A percentile compares a stretch with the other conserved stretches of the same genome.
Conservation (phyloP, 345 rosid species). For the Lenwebbia sp. region DNA sequence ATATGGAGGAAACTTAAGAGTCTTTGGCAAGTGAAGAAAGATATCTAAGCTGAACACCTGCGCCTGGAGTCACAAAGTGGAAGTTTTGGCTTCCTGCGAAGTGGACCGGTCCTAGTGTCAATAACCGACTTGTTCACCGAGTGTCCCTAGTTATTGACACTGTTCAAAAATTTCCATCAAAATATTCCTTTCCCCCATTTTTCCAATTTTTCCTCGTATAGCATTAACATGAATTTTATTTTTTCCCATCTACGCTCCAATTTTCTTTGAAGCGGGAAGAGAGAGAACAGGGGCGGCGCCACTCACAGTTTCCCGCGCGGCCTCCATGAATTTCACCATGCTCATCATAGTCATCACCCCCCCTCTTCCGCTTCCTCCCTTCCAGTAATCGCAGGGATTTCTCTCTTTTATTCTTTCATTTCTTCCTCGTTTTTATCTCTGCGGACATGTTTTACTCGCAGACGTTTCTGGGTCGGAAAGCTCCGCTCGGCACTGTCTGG, state of each 20-base stretch:
- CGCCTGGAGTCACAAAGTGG: too few relatives aligned
- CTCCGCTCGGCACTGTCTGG: conserved; percentile 73
- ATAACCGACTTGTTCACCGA: too few relatives aligned
- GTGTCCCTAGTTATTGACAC: too few relatives aligned
- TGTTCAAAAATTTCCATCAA: neutral
- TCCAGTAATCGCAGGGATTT: neutral
- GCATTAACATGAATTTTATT: neutral
- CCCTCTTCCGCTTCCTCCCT: neutral
- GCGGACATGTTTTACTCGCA: conserved; percentile 62
- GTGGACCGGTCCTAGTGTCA: too few relatives aligned
- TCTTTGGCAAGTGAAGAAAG: too few relatives aligned
- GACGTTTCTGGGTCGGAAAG: conserved; percentile 53
- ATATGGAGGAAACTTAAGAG: too few relatives aligned
- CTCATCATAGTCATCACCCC: neutral
- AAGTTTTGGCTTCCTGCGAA: too few relatives aligned
- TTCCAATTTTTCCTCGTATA: neutral
- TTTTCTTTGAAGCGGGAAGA: neutral
- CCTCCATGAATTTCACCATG: neutral
- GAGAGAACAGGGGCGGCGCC: neutral
- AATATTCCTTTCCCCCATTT: neutral
- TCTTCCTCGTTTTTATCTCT: neutral
- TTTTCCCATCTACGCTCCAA: neutral
- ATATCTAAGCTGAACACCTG: too few relatives aligned
- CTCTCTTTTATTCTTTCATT: neutral
- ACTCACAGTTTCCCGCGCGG: neutral